phyloP scores from a whole-genome alignment of 1,284 basidiomycete genomes.

The Phellinidium pouzarii region DNA sequence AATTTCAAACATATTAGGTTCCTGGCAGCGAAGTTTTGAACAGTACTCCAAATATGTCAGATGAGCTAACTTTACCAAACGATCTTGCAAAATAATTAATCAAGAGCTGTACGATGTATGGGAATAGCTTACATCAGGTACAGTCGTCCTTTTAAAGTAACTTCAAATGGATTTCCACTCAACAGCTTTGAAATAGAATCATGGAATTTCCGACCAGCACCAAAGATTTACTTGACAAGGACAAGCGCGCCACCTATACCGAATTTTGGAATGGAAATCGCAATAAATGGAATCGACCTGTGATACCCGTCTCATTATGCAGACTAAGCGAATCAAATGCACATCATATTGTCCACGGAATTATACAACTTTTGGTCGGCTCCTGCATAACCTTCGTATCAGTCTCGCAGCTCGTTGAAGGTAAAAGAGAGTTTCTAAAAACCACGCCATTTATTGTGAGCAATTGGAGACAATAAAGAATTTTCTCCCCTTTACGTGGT shows the following conservation, averaged over 20 bases:
- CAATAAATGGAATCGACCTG: neutral
- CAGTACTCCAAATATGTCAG: neutral
- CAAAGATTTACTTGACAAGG: neutral
- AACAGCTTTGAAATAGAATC: neutral
- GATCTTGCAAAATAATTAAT: neutral
- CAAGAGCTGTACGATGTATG: neutral
- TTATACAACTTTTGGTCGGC: neutral
- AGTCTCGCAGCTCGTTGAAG: neutral
- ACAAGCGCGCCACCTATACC: neutral
- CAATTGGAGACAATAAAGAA: too few species aligned
- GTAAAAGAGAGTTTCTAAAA: neutral
- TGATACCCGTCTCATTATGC: neutral
- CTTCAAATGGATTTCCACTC: neutral
- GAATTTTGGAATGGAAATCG: neutral
- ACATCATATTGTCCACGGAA: neutral
- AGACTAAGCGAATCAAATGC: neutral
- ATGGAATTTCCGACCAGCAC: neutral
- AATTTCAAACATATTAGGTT: neutral
- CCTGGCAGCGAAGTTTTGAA: too few species aligned
- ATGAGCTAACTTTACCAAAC: neutral
- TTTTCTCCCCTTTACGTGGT: neutral
- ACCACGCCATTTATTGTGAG: too few species aligned
- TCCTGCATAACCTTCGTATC: neutral
- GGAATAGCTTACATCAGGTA: neutral
- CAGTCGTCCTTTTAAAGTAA: neutral